A percentile compares a stretch with the other conserved stretches of the same genome.
phyloP scores from a whole-genome alignment of 192 early-diverging fungal species.

The Pilobolus umbonatus region DNA sequence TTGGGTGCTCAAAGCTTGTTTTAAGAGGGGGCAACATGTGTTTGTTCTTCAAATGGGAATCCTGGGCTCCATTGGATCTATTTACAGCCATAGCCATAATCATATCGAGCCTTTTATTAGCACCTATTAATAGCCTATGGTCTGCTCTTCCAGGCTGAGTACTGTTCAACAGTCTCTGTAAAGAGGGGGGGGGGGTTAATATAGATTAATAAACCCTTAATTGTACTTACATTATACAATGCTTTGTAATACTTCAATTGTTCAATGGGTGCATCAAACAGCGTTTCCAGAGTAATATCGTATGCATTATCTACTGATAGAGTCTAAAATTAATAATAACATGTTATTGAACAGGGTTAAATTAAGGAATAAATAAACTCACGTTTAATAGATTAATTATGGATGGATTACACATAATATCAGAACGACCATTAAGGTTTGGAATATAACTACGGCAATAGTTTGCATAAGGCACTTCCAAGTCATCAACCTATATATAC shows the following conservation, averaged over 20 bases:
- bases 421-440: constrained; percentile 44
- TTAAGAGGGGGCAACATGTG: neutral
- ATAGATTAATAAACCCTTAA: neutral
- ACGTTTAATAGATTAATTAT: constrained; percentile 44
- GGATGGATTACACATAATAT: constrained; percentile 41
- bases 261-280: constrained; percentile 47
- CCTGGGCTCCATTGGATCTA: neutral
- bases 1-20: neutral
- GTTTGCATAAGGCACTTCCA: constrained; percentile 53
- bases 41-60: neutral
- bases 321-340: constrained; percentile 26
- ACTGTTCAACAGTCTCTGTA: constrained; percentile 47
- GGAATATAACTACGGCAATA: constrained; percentile 46
- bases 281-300: constrained; percentile 44
- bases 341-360: neutral
- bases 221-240: constrained; percentile 41
- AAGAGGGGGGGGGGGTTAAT: neutral
- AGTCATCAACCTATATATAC: constrained; percentile 38
- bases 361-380: constrained; percentile 9
- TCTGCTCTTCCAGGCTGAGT: constrained; percentile 47
- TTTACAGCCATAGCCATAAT: constrained; percentile 41
- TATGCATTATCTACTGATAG: constrained; percentile 39
- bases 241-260: constrained; percentile 53
- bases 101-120: constrained; percentile 47
- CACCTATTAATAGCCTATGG: constrained; percentile 38